Evolutionary conservation across 352 stramenopile species (phyloP).

Genomic region (Globisporangium nodosum): DNA sequence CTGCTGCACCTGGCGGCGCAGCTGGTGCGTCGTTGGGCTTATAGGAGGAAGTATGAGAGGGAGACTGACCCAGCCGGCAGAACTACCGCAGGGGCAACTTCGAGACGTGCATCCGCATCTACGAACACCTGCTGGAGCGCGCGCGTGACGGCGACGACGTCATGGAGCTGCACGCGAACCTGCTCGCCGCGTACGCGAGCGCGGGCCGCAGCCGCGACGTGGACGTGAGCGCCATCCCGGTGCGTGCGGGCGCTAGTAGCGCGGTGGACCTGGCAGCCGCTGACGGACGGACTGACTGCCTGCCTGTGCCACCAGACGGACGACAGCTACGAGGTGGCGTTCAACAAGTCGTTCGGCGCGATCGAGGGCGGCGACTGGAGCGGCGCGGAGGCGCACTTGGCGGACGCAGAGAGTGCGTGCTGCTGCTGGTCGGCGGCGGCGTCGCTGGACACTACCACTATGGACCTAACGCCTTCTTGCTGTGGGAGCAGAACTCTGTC

Average conservation of each 20-base stretch:
- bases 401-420: conserved; percentile 54
- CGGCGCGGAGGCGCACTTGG: conserved; percentile 35
- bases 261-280: neutral
- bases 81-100: conserved; percentile 67
- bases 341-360: conserved; percentile 82
- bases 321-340: conserved; percentile 75
- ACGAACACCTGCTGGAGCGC: conserved; percentile 56
- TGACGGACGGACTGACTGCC: neutral
- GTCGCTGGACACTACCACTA: neutral
- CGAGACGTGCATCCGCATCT: conserved; percentile 61
- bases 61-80: conserved; percentile 14
- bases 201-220: conserved; percentile 51
- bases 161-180: conserved; percentile 73
- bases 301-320: conserved; percentile 29
- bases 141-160: conserved; percentile 55
- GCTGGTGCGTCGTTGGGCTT: conserved; percentile 24
- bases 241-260: conserved; percentile 11
- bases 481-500: conserved; percentile 44
- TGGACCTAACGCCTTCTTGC: neutral
- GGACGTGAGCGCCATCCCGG: conserved; percentile 38
- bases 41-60: neutral
- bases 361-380: conserved; percentile 59
- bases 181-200: conserved; percentile 68
- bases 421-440: too few relatives aligned
- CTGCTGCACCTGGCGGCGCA: conserved; percentile 70